Base-by-base conservation (phyloP, 306 rosid species). In the Begonia fuchsioides region DNA sequence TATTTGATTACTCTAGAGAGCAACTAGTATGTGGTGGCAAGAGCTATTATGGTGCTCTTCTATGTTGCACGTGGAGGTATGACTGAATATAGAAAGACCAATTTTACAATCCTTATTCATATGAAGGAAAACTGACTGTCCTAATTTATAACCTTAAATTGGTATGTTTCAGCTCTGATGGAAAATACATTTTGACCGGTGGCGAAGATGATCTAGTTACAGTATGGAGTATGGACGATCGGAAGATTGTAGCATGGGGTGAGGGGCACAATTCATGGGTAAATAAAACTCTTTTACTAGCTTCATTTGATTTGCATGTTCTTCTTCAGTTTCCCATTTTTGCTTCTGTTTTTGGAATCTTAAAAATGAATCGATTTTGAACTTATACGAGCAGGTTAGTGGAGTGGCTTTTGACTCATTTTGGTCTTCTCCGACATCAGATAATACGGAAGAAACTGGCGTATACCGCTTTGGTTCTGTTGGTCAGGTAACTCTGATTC, bases 231-330 rank as follows among this genome's bases (percentile, higher is more conserved):
- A 77, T 82, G 87, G 94, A 82, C 65, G 94, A 82, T 66, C 81
- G 96, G 40, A 87, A 80, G 62, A 78, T 87, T 65, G 90, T 87
- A 52, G 96, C 96, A 32, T 82, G 96, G 96, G 92, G 96, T 16
- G 96, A 87, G 74, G 96, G 96, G 46, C 96, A 87, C 68, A 82
- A 60, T 48, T 82, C 96, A 48, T 87, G 96, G 96, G 96, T 87
- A 69, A 60, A 80, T 66, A 60, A 53, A 4, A 4, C 7, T 26
- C 35, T 26, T 26, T 26, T 26, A 26, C 35, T 26, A 26, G 35
- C 35, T 26, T 26, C 8, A 26, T 26, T n/a, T 26, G 35, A 26
- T 26, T 26, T 26, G 35, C 35, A 0, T 26, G 5, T 26, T 26
- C 35, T 26, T 26, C 35, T 26, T 26, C 7, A 26, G 35, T 26